These are phyloP conservation scores for Apiotrichum akiyoshidainum DNA, from an alignment of 1,284 basidiomycete species.

Conservation along the genomic window DNA sequence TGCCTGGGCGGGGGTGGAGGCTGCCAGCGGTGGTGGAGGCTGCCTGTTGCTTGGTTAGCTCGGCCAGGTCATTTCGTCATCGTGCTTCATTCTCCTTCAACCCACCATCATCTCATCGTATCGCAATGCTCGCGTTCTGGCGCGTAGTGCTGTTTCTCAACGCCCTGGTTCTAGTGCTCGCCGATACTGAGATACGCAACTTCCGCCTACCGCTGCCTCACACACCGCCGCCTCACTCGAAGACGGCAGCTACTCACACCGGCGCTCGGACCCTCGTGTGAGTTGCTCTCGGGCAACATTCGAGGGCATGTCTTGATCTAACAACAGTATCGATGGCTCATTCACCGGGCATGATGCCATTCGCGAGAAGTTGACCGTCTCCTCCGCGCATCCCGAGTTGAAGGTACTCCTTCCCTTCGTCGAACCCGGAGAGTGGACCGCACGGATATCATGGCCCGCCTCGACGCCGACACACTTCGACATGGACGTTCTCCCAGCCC, in stretches of 20 bases:
- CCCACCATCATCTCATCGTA: neutral
- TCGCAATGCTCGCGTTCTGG: neutral
- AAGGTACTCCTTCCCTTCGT: slow-evolving; percentile 19
- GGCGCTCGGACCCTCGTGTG: too few species aligned
- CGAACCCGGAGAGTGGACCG: slow-evolving; percentile 28
- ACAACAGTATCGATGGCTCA: too few species aligned
- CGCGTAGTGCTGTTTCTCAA: neutral
- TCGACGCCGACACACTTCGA: slow-evolving; percentile 19
- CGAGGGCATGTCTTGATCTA: too few species aligned
- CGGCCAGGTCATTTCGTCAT: neutral
- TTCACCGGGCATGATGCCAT: too few species aligned
- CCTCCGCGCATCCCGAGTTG: slow-evolving; percentile 13
- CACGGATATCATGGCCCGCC: slow-evolving; percentile 42
- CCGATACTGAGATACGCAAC: slow-evolving; percentile 45
- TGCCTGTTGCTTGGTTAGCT: too few species aligned
- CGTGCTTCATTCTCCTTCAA: neutral
- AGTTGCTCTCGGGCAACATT: too few species aligned
- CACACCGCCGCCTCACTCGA: too few species aligned
- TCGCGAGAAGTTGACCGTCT: slow-evolving; percentile 12
- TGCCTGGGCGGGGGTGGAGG: too few species aligned
- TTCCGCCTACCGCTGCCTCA: slow-evolving; percentile 27
- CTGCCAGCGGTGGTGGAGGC: too few species aligned
- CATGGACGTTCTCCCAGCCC: slow-evolving; percentile 9
- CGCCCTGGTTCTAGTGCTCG: slow-evolving; percentile 13
- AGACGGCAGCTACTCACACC: too few species aligned